Conservation (phyloP, 2,329 filamentous ascomycete genomes). For the Fusarium nygamai region DNA sequence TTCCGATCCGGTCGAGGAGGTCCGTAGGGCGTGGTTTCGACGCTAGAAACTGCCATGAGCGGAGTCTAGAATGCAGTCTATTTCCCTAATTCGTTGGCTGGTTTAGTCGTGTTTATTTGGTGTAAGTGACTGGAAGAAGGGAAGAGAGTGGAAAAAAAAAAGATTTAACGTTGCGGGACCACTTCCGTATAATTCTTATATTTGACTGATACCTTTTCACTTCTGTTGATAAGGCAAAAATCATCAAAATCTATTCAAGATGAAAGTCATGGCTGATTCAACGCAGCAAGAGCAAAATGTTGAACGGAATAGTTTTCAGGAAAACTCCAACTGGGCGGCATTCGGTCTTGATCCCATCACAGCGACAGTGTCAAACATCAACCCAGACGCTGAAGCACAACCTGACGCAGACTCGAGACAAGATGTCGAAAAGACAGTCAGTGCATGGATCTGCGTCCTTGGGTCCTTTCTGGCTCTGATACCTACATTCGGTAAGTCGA, state of each 20-base stretch:
- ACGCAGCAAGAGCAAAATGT: neutral
- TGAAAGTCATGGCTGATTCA: neutral
- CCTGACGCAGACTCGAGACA: slow-evolving; percentile 8
- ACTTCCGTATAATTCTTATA: slow-evolving; percentile 16
- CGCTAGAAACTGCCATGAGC: slow-evolving; percentile 19
- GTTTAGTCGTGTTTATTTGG: neutral
- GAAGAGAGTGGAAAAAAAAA: neutral
- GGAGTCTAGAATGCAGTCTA: slow-evolving; percentile 15
- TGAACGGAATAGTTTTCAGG: neutral
- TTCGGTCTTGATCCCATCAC: slow-evolving; percentile 32
- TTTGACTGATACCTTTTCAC: neutral
- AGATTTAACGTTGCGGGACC: slow-evolving; percentile 7
- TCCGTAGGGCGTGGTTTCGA: slow-evolving; percentile 9
- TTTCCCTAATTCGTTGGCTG: neutral
- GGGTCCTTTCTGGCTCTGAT: slow-evolving; percentile 37
- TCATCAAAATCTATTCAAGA: neutral
- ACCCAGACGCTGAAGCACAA: slow-evolving; percentile 23
- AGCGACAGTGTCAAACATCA: slow-evolving; percentile 25
- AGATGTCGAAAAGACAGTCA: slow-evolving; percentile 29
- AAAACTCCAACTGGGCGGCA: slow-evolving; percentile 19
- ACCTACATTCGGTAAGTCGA: slow-evolving; percentile 37
- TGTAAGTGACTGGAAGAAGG: neutral
- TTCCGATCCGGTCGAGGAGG: slow-evolving; percentile 26
- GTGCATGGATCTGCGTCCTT: slow-evolving; percentile 40
- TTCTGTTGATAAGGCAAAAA: neutral